Base-by-base conservation (phyloP, 2,329 filamentous ascomycete species). In the Spiromastix sp. region DNA sequence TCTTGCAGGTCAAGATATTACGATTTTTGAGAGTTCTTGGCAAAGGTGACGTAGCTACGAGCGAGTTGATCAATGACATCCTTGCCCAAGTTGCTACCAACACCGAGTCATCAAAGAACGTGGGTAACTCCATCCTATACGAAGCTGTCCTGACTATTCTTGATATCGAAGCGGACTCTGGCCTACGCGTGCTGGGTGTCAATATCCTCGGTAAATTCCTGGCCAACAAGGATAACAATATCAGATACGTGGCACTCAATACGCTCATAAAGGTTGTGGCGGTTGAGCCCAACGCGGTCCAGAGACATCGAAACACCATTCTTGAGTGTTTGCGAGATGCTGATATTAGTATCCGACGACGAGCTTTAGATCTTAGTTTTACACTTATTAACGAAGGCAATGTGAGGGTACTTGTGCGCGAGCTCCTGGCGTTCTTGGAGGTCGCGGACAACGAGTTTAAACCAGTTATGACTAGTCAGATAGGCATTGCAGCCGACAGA, bases 401-500 rank as follows among this genome's bases (percentile, higher is more conserved):
- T 50, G 86, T 98, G 22, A 79, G 91, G 25, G 84, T 96, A 4
- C 71, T 98, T 25, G 91, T 98, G 41, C 71, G 93, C 43, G 93
- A 98, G 56, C 69, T 98, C 26, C 70, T 98, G 28, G 86, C 91
- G 5, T 98, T 98, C 70, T 63, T 98, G 39, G 91, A 98, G 59
- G 86, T 94, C 34, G 89, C 93, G 36, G 91, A 98, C 52, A 94
- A 93, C 46, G 91, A 98, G 59, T 98, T 98, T 67, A 98, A 98
- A 65, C 85, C 91, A 5, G 85, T 85, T 35, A 95, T 98, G 87
- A 98, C 91, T 2, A 91, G 81, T 35, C 91, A 98, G 55, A 98
- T 98, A 56, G 91, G 91, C 16, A 85, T 98, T 49, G 91, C 93
- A 8, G 91, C 93, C 5, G 91, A 98, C 59, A 79, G 89, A 46